Conservation (phyloP, 2,329 filamentous ascomycete genomes). For the Purpureocillium lavendulum region DNA sequence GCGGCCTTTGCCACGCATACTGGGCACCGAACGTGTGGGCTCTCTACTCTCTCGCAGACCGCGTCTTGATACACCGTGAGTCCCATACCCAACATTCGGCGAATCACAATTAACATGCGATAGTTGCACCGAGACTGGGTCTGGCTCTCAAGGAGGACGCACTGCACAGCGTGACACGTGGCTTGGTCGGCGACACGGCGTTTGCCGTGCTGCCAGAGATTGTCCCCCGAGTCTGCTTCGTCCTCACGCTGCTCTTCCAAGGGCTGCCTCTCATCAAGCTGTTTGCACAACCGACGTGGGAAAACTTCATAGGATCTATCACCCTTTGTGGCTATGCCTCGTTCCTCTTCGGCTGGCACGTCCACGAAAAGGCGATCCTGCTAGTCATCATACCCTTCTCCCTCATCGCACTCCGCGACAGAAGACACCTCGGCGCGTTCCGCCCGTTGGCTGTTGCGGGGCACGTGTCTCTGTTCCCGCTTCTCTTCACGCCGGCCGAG, state of each 20-base stretch:
- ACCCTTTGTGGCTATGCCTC: conserved; percentile 94
- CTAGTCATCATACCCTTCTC: conserved; percentile 94
- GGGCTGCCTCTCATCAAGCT: conserved; percentile 72
- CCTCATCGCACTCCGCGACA: conserved; percentile 80
- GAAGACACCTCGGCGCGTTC: conserved; percentile 86
- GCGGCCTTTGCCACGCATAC: conserved; percentile 92
- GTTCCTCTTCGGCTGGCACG: conserved; percentile 97
- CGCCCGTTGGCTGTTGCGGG: conserved; percentile 85
- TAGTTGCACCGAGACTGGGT: conserved; percentile 75
- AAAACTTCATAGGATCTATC: conserved; percentile 79
- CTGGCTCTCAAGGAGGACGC: conserved; percentile 66
- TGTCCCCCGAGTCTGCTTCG: conserved; percentile 70
- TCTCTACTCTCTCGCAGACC: conserved; percentile 85
- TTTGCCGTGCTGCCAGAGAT: conserved; percentile 92
- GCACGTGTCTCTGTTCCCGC: conserved; percentile 89
- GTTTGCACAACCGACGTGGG: conserved; percentile 73
- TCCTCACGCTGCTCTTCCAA: conserved; percentile 76
- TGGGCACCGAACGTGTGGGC: conserved; percentile 98
- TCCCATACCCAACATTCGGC: conserved; percentile 2
- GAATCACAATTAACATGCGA: conserved; percentile 6
- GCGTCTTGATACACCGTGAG: conserved; percentile 72
- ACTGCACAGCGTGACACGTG: conserved; percentile 81
- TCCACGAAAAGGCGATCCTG: conserved; percentile 94
- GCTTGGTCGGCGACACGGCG: conserved; percentile 84
- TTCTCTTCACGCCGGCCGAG: conserved; percentile 85